phyloP scores from a whole-genome alignment of 805 yeast genomes.

The Suhomyces faveliae region DNA sequence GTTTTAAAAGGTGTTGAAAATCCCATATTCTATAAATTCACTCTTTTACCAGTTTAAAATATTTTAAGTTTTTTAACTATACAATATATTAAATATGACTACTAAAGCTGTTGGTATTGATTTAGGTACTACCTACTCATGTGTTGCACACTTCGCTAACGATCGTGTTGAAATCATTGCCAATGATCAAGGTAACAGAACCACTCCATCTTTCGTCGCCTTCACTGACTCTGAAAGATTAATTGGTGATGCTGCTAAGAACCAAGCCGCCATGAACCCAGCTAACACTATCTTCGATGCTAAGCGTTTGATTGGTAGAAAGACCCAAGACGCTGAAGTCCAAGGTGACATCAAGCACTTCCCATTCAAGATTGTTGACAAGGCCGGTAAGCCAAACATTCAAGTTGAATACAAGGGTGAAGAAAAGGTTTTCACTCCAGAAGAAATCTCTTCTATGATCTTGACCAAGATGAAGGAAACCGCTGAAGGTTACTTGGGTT shows the following conservation, averaged over 20 bases:
- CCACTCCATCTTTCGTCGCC: constrained; percentile 33
- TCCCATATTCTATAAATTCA: constrained; percentile 3
- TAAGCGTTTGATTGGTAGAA: constrained; percentile 34
- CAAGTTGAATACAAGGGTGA: constrained; percentile 34
- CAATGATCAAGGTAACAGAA: constrained; percentile 36
- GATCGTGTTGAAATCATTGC: constrained; percentile 34
- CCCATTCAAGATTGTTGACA: constrained; percentile 33
- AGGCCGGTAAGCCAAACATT: constrained; percentile 28
- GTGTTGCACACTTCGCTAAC: constrained; percentile 34
- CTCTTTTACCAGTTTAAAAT: constrained; percentile 3
- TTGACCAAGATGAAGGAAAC: constrained; percentile 35
- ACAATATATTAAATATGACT: constrained; percentile 19
- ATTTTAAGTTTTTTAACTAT: not conserved
- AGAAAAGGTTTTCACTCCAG: constrained; percentile 33
- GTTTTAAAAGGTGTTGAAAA: constrained; percentile 6
- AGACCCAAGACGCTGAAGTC: constrained; percentile 27
- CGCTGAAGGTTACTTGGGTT: constrained; percentile 30
- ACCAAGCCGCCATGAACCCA: constrained; percentile 36
- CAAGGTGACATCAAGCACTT: constrained; percentile 31
- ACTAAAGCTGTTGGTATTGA: constrained; percentile 34
- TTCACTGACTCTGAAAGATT: constrained; percentile 34
- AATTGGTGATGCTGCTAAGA: constrained; percentile 36
- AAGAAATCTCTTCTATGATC: constrained; percentile 32
- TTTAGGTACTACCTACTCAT: constrained; percentile 34
- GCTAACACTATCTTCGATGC: constrained; percentile 34